A percentile compares a stretch with the other conserved stretches of the same genome.
phyloP scores from a whole-genome alignment of 2,329 filamentous ascomycete genomes.

The Chaetoscypha palmicola region DNA sequence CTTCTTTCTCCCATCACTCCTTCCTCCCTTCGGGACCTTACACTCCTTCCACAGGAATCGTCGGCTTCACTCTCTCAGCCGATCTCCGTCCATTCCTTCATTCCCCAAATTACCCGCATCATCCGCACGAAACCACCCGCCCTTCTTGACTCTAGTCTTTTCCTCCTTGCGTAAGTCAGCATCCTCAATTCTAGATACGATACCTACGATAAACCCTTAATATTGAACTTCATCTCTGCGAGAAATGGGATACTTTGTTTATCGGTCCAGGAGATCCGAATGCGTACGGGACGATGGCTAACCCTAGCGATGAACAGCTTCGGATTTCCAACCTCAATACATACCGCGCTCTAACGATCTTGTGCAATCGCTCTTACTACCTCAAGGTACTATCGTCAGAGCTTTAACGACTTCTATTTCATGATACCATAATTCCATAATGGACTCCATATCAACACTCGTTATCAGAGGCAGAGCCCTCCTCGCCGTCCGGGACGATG shows the following conservation, averaged over 20 bases:
- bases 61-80: slow-evolving; percentile 40
- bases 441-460: slow-evolving; percentile 25
- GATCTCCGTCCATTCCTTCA: slow-evolving; percentile 34
- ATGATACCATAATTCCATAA: slow-evolving; percentile 12
- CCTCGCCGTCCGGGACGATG: slow-evolving; percentile 44
- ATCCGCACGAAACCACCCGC: slow-evolving; percentile 1
- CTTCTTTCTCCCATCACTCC: slow-evolving; percentile 6
- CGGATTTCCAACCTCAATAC: neutral
- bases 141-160: slow-evolving; percentile 5
- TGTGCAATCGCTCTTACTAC: no score
- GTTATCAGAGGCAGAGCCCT: slow-evolving; percentile 32
- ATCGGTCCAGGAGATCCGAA: neutral
- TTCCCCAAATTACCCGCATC: neutral
- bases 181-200: slow-evolving; percentile 1
- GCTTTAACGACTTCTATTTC: slow-evolving; percentile 3
- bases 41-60: slow-evolving; percentile 30
- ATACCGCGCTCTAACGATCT: slow-evolving; percentile 1
- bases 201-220: slow-evolving; percentile 1
- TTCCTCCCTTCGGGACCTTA: slow-evolving; percentile 31
- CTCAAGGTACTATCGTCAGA: neutral
- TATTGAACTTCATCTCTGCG: neutral
- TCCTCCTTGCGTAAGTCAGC: slow-evolving; percentile 17
- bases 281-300: neutral
- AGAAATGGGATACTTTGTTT: neutral
- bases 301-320: slow-evolving; percentile 2